These are phyloP conservation scores for Fomes fomentarius DNA, from an alignment of 1,284 basidiomycete species.

Conservation along the genomic window DNA sequence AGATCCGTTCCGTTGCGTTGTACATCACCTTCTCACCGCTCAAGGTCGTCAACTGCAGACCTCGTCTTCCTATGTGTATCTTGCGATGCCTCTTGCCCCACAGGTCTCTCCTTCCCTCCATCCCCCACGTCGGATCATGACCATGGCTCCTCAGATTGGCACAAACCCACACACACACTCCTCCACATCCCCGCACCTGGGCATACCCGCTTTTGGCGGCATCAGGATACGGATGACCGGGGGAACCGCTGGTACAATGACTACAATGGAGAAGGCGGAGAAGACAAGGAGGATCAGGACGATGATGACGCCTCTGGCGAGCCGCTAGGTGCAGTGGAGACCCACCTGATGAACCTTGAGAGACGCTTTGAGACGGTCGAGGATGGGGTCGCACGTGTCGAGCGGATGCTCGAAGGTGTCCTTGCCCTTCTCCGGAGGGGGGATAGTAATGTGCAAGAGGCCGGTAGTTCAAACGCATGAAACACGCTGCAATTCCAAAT, in stretches of 20 bases:
- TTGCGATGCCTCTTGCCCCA: not conserved
- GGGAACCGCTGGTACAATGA: no score
- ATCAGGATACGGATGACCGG: no score
- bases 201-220: no score
- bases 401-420: not conserved
- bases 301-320: no score
- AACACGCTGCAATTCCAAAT: no score
- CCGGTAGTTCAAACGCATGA: no score
- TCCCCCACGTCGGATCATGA: not conserved
- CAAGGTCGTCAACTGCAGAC: not conserved
- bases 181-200: not conserved
- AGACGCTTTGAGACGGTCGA: not conserved
- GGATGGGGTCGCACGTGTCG: not conserved
- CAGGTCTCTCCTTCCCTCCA: no score
- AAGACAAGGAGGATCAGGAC: no score
- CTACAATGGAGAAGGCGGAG: no score
- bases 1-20: no score
- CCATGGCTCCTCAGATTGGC: not conserved
- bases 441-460: no score
- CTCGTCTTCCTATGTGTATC: not conserved
- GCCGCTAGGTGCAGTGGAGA: not conserved
- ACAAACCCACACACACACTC: not conserved
- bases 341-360: not conserved
- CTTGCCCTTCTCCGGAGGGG: not conserved
- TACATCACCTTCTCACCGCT: no score